phyloP scores from a whole-genome alignment of 768 basidiomycete genomes.

The Ephemerocybe angulata region DNA sequence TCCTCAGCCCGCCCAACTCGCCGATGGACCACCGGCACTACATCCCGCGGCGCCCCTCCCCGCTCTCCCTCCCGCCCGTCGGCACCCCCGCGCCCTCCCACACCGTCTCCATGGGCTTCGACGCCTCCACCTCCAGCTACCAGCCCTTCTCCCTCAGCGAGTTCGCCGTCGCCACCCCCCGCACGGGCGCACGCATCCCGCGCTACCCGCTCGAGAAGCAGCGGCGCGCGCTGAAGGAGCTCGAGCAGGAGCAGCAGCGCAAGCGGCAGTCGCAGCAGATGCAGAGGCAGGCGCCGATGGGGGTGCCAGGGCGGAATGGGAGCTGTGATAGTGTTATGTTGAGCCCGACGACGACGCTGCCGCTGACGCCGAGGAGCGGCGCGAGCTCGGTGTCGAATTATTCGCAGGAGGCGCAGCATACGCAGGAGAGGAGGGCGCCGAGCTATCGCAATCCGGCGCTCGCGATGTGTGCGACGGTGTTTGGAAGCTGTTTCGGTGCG shows the following conservation, averaged over 20 bases:
- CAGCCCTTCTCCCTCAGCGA: conserved; percentile 6
- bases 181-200: conserved; percentile 2
- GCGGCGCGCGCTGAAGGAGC: conserved; percentile 6
- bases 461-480: background rate
- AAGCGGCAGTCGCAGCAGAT: conserved; percentile 1
- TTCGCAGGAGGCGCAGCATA: conserved; percentile 1
- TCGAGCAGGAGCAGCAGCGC: conserved; percentile 5
- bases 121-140: background rate
- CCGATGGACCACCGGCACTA: conserved; percentile 9
- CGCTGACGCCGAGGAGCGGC: conserved; percentile 9
- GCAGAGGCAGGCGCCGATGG: conserved; percentile 9
- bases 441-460: background rate
- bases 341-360: conserved; percentile 10
- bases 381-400: conserved; percentile 6
- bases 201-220: conserved; percentile 11
- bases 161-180: background rate
- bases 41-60: conserved; percentile 8
- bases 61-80: conserved; percentile 8
- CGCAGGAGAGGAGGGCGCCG: background rate
- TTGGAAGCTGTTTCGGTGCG: conserved; percentile 9
- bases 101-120: background rate
- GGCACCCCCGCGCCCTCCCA: background rate
- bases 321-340: background rate
- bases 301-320: background rate
- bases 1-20: conserved; percentile 8